phyloP scores from a whole-genome alignment of 305 asterid genomes.

The Rubia tinctorum region DNA sequence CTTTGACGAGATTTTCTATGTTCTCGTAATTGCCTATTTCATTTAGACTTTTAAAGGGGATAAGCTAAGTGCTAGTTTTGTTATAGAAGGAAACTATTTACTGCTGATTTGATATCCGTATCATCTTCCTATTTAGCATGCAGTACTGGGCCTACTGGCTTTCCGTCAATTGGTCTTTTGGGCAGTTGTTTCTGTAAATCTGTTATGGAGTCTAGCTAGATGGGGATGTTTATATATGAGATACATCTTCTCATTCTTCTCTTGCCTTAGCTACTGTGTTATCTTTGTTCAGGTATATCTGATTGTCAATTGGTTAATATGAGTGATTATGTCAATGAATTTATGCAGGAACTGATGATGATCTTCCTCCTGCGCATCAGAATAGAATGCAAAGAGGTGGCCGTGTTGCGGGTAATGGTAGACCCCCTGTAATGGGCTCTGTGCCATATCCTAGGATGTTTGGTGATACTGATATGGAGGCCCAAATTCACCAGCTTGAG shows the following conservation, averaged over 20 bases:
- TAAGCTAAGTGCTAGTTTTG: not conserved
- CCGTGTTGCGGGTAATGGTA: conserved; percentile 65
- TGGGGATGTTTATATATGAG: not conserved
- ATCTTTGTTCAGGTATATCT: not conserved
- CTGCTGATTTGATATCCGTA: not conserved
- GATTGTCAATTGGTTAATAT: not conserved
- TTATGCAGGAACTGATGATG: conserved; percentile 79
- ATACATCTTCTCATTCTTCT: not conserved
- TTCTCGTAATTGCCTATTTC: not conserved
- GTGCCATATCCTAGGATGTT: conserved; percentile 56
- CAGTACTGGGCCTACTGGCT: not conserved
- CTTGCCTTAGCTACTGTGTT: not conserved
- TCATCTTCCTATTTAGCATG: not conserved
- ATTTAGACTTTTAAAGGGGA: not conserved
- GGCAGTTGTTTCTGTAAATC: not conserved
- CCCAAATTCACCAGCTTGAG: conserved; percentile 87
- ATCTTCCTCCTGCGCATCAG: conserved; percentile 82
- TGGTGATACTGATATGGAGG: conserved; percentile 72
- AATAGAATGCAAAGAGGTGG: conserved; percentile 75
- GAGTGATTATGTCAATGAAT: conserved; percentile 13
- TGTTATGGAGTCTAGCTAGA: not conserved
- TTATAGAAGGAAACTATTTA: not conserved
- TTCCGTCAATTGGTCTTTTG: not conserved
- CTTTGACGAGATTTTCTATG: not conserved
- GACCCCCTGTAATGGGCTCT: conserved; percentile 57